A percentile compares a stretch with the other conserved stretches of the same genome.
Conservation (phyloP, 2,329 filamentous ascomycete species). For the Dothiorella sarmentorum region DNA sequence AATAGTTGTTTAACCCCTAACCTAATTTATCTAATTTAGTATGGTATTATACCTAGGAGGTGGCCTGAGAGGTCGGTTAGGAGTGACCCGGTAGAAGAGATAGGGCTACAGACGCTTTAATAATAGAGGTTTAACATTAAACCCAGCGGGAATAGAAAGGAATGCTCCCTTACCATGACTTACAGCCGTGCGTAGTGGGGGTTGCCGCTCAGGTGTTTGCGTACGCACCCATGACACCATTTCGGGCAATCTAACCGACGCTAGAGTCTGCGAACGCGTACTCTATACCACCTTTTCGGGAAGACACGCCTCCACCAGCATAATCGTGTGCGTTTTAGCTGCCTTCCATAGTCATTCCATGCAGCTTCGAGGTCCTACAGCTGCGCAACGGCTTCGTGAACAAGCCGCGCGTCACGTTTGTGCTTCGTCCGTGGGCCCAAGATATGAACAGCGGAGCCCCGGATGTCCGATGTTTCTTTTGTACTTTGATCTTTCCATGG, state of each 20-base stretch:
- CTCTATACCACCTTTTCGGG: not conserved
- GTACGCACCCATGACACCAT: not conserved
- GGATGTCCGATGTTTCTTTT: not conserved
- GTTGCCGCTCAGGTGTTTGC: no score
- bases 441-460: not conserved
- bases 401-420: constrained; percentile 1
- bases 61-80: no score
- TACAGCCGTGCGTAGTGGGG: no score
- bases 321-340: not conserved
- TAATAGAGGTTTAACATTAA: no score
- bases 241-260: constrained; percentile 7
- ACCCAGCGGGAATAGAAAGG: no score
- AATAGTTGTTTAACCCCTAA: no score
- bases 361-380: not conserved
- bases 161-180: no score
- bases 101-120: no score
- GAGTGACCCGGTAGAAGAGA: no score
- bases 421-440: not conserved
- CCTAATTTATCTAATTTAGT: no score
- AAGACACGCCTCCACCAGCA: not conserved
- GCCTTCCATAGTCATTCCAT: not conserved
- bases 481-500: no score
- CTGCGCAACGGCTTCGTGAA: not conserved
- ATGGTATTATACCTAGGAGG: no score
- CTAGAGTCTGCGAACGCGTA: constrained; percentile 15